Conservation (phyloP, 352 stramenopile species). For the Phytophthora sp. region DNA sequence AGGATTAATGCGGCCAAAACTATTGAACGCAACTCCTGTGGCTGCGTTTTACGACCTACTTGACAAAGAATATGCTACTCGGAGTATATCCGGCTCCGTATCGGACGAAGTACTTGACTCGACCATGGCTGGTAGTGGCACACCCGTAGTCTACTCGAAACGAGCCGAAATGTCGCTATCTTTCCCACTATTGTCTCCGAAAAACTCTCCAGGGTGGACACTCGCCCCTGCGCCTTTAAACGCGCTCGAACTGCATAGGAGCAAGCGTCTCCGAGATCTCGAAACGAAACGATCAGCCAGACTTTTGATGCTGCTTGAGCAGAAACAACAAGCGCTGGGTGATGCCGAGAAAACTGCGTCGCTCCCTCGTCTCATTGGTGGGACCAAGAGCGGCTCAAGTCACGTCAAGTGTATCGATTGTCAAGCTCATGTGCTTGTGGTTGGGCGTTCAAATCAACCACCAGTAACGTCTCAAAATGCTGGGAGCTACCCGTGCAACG, state of each 20-base stretch:
- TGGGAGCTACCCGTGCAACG: slow-evolving; percentile 43
- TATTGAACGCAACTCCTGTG: slow-evolving; percentile 27
- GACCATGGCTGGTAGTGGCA: slow-evolving; percentile 2
- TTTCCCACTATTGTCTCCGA: slow-evolving; percentile 10
- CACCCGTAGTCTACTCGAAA: slow-evolving; percentile 12
- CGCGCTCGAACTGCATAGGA: slow-evolving; percentile 53
- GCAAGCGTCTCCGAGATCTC: slow-evolving; percentile 57
- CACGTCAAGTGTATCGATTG: slow-evolving; percentile 70
- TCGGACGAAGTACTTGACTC: slow-evolving; percentile 19
- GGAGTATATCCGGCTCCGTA: slow-evolving; percentile 2
- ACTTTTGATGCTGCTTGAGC: slow-evolving; percentile 48
- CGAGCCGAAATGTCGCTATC: slow-evolving; percentile 10
- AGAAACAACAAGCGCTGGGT: slow-evolving; percentile 67
- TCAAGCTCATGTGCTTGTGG: slow-evolving; percentile 40
- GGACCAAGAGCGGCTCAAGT: slow-evolving; percentile 65
- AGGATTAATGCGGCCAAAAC: not conserved
- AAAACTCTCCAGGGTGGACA: slow-evolving; percentile 6
- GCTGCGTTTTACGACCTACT: slow-evolving; percentile 51
- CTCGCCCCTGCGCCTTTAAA: not conserved
- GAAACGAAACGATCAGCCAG: slow-evolving; percentile 63
- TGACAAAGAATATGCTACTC: slow-evolving; percentile 31
- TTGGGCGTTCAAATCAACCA: slow-evolving; percentile 30
- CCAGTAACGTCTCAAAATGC: not conserved
- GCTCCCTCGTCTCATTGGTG: slow-evolving; percentile 77
- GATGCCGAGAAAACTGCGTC: slow-evolving; percentile 55